Conservation (phyloP, 345 rosid genomes). For the Gossypium thurberi region DNA sequence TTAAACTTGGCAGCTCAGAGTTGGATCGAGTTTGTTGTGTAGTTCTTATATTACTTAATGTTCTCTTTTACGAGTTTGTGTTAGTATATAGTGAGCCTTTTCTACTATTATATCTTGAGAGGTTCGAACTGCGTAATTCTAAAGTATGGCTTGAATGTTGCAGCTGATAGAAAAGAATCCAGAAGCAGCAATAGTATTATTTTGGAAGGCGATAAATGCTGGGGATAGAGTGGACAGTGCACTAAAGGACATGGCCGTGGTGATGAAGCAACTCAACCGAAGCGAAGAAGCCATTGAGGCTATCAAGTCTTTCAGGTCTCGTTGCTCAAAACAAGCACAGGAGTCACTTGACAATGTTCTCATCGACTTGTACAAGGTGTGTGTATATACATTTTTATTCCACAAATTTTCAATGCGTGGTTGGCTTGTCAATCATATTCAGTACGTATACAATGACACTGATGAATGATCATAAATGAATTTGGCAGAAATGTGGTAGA, state of each 20-base stretch:
- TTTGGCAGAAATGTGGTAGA: slow-evolving; percentile 71
- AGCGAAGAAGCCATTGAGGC: slow-evolving; percentile 94
- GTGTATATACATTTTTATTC: not conserved
- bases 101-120: no score
- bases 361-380: slow-evolving; percentile 82
- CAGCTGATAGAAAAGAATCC: slow-evolving; percentile 78
- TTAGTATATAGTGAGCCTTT: no score
- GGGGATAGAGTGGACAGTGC: slow-evolving; percentile 84
- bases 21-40: no score
- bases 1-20: no score
- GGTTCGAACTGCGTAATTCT: not conserved
- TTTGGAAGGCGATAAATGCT: slow-evolving; percentile 88
- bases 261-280: slow-evolving; percentile 77
- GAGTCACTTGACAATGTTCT: slow-evolving; percentile 92
- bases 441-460: not conserved
- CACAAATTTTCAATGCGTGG: not conserved
- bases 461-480: not conserved
- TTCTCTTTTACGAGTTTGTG: no score
- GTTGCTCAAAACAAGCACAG: slow-evolving; percentile 74
- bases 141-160: not conserved
- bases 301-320: slow-evolving; percentile 68
- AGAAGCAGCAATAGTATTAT: slow-evolving; percentile 69
- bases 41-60: no score
- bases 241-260: slow-evolving; percentile 85
- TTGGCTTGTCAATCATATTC: not conserved